Evolutionary conservation across 2,329 filamentous ascomycete species (phyloP).

Genomic region (Aspergillus glaucus): DNA sequence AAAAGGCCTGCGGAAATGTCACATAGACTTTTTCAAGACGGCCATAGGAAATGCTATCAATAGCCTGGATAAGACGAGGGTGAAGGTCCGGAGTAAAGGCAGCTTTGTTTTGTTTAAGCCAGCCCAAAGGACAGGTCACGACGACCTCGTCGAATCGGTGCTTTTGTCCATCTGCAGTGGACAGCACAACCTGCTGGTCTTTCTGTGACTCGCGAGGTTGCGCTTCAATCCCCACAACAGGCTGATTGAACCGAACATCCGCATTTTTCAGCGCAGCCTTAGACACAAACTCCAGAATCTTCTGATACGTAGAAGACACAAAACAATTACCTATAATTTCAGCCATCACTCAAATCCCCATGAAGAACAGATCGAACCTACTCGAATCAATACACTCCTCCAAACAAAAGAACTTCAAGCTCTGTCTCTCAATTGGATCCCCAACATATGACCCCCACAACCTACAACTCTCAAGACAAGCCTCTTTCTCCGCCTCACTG

Average conservation of each 20-base stretch:
- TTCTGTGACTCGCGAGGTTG: conserved; percentile 10
- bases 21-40: conserved; percentile 49
- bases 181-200: conserved; percentile 41
- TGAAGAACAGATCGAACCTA: conserved; percentile 15
- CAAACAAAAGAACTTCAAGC: conserved; percentile 58
- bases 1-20: conserved; percentile 70
- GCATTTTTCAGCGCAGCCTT: conserved; percentile 43
- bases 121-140: conserved; percentile 48
- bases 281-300: conserved; percentile 50
- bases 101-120: conserved; percentile 44
- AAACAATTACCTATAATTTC: conserved; percentile 50
- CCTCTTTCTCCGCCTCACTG: conserved; percentile 38
- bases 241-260: conserved; percentile 43
- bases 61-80: conserved; percentile 36
- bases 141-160: conserved; percentile 47
- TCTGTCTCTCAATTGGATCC: conserved; percentile 53
- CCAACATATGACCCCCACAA: conserved; percentile 62
- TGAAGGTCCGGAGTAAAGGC: conserved; percentile 44
- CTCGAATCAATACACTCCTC: conserved; percentile 61
- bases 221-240: conserved; percentile 36
- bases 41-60: conserved; percentile 44
- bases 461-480: conserved; percentile 49
- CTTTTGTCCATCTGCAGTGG: conserved; percentile 28
- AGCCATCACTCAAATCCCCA: background rate
- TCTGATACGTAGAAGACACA: conserved; percentile 55